Evolutionary conservation across 2,329 filamentous ascomycete genomes (phyloP).

Genomic region (Sporothrix schenckii): DNA sequence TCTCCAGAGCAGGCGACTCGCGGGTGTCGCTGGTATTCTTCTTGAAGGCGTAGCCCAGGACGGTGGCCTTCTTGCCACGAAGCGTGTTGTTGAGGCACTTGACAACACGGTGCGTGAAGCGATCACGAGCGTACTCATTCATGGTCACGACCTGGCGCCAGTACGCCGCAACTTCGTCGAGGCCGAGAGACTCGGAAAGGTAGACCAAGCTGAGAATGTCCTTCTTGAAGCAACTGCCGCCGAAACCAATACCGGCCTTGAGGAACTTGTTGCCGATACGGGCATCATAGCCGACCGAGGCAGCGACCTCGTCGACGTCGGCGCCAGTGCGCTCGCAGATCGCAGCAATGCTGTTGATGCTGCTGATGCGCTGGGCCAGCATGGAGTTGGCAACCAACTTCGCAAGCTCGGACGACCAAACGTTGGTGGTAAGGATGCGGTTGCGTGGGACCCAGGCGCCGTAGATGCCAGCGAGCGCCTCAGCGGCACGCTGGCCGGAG

Average conservation of each 20-base stretch:
- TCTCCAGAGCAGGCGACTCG: conserved; percentile 69
- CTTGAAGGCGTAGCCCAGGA: conserved; percentile 80
- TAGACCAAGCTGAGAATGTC: conserved; percentile 75
- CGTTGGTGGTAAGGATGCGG: conserved; percentile 71
- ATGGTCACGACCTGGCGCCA: conserved; percentile 74
- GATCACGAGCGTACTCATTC: conserved; percentile 73
- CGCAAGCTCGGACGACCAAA: conserved; percentile 76
- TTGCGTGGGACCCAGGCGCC: conserved; percentile 68
- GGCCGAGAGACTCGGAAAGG: conserved; percentile 68
- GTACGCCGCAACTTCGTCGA: conserved; percentile 73
- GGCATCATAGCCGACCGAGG: conserved; percentile 68
- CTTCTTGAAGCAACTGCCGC: conserved; percentile 81
- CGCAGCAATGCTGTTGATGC: conserved; percentile 79
- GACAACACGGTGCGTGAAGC: conserved; percentile 69
- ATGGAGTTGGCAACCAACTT: conserved; percentile 81
- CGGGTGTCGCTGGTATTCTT: conserved; percentile 76
- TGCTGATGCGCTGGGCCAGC: conserved; percentile 77
- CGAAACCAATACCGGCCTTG: conserved; percentile 75
- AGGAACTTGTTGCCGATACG: conserved; percentile 74
- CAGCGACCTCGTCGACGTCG: conserved; percentile 72
- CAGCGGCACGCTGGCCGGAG: conserved; percentile 63
- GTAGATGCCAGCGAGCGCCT: conserved; percentile 67
- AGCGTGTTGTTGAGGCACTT: conserved; percentile 68
- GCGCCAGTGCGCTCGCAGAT: conserved; percentile 77
- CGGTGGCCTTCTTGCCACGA: conserved; percentile 68